A percentile compares a stretch with the other conserved stretches of the same genome.
phyloP scores from a whole-genome alignment of 2,329 filamentous ascomycete genomes.

The Hypomyces perniciosus region DNA sequence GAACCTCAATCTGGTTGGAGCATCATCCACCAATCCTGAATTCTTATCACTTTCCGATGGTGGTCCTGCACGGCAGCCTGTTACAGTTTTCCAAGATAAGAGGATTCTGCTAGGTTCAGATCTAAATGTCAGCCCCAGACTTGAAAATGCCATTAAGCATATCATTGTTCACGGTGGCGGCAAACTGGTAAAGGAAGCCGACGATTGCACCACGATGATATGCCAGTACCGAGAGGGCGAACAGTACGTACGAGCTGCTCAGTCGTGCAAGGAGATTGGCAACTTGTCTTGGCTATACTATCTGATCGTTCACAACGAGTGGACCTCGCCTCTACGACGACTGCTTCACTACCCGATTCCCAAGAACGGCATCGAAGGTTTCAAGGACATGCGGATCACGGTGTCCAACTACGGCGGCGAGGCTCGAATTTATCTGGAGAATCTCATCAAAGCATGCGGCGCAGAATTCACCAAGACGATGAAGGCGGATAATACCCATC shows the following conservation, averaged over 20 bases:
- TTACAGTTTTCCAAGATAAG: slow-evolving; percentile 71
- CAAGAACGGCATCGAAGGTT: slow-evolving; percentile 69
- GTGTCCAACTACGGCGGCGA: slow-evolving; percentile 96
- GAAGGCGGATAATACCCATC: slow-evolving; percentile 90
- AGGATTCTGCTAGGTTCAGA: slow-evolving; percentile 73
- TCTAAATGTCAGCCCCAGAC: slow-evolving; percentile 60
- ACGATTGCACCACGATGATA: slow-evolving; percentile 74
- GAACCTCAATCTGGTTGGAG: slow-evolving; percentile 60
- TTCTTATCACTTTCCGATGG: slow-evolving; percentile 38
- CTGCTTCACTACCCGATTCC: slow-evolving; percentile 88
- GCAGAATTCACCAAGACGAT: slow-evolving; percentile 91
- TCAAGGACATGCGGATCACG: slow-evolving; percentile 71
- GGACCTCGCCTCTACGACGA: slow-evolving; percentile 77
- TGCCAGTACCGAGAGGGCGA: slow-evolving; percentile 80
- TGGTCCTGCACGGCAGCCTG: slow-evolving; percentile 41
- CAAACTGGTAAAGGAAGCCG: slow-evolving; percentile 55
- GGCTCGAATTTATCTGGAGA: slow-evolving; percentile 87
- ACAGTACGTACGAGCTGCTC: slow-evolving; percentile 72
- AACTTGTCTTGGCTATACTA: slow-evolving; percentile 93
- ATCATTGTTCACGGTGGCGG: slow-evolving; percentile 71
- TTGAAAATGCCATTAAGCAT: slow-evolving; percentile 60
- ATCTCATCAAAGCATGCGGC: slow-evolving; percentile 76
- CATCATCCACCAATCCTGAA: slow-evolving; percentile 47
- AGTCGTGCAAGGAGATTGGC: slow-evolving; percentile 74
- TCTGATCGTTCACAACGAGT: slow-evolving; percentile 80